Evolutionary conservation across 257 asterid genomes (phyloP).

Genomic region (Coffea canephora): DNA sequence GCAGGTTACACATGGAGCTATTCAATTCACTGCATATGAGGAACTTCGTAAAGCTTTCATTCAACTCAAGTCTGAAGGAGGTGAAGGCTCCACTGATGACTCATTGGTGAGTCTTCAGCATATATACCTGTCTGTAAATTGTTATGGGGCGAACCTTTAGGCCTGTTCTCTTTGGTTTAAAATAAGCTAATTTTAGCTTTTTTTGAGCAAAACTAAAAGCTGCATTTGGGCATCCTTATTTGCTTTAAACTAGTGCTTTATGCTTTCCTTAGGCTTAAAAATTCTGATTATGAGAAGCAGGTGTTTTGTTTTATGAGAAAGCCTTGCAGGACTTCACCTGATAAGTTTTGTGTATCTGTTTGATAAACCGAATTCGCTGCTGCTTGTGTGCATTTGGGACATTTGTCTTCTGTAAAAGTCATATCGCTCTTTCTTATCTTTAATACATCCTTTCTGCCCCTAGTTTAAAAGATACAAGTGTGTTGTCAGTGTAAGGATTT

Average conservation of each 20-base stretch:
- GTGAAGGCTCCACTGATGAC: slow-evolving; percentile 30
- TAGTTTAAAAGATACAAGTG: not conserved
- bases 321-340: not conserved
- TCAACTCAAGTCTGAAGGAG: slow-evolving; percentile 38
- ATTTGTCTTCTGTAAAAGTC: not conserved
- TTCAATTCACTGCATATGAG: slow-evolving; percentile 91
- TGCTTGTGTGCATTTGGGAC: not conserved
- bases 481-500: not conserved
- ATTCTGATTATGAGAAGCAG: not conserved
- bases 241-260: not conserved
- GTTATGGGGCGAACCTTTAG: not conserved
- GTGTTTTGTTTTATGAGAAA: not conserved
- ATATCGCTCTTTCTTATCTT: not conserved
- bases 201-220: too few relatives aligned
- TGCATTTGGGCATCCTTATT: not conserved
- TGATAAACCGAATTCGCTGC: not conserved
- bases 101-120: slow-evolving; percentile 59
- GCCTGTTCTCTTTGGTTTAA: not conserved
- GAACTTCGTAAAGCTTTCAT: slow-evolving; percentile 70
- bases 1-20: slow-evolving; percentile 98
- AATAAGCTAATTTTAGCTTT: not conserved
- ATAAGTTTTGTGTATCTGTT: not conserved
- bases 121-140: slow-evolving; percentile 3
- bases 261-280: too few relatives aligned
- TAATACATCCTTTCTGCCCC: not conserved